These are phyloP conservation scores for Monotropa hypopitys DNA, from an alignment of 179 eudicot species.

Conservation along the genomic window DNA sequence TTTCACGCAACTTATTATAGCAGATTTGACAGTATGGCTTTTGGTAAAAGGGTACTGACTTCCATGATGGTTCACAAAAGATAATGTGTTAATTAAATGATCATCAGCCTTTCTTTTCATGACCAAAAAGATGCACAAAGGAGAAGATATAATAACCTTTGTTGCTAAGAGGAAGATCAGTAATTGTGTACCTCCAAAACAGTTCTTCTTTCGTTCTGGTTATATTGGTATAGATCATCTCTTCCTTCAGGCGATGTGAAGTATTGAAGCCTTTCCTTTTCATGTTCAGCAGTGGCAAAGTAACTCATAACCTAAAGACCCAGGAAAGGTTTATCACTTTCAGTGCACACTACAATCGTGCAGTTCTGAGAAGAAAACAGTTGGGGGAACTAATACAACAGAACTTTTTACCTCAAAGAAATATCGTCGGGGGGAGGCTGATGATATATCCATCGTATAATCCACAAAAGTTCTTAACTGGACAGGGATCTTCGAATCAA, in stretches of 20 bases:
- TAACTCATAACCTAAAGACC: slow-evolving; percentile 74
- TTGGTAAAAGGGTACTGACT: background rate
- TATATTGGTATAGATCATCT: slow-evolving; percentile 87
- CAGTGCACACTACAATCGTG: background rate
- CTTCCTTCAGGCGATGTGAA: slow-evolving; percentile 96
- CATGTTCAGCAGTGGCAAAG: slow-evolving; percentile 93
- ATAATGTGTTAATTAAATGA: background rate
- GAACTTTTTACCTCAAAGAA: slow-evolving; percentile 77
- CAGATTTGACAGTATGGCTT: background rate
- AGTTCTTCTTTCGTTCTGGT: slow-evolving; percentile 89
- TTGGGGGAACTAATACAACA: too few relatives aligned
- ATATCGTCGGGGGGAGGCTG: slow-evolving; percentile 93
- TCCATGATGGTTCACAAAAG: background rate
- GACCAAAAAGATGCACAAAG: background rate
- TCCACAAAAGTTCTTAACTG: slow-evolving; percentile 66
- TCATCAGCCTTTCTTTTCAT: background rate
- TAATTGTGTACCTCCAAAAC: slow-evolving; percentile 62
- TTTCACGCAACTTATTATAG: too few relatives aligned
- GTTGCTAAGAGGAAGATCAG: background rate
- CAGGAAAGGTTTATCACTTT: background rate
- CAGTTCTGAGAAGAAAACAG: background rate
- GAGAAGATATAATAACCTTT: background rate
- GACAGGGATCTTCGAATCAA: slow-evolving; percentile 30
- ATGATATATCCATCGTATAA: slow-evolving; percentile 76
- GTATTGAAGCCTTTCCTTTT: slow-evolving; percentile 85